Evolutionary conservation across 106 monocot genomes (phyloP), one percentile per base, ranked within the genome.

Genomic region (Dendrobium nobile): DNA sequence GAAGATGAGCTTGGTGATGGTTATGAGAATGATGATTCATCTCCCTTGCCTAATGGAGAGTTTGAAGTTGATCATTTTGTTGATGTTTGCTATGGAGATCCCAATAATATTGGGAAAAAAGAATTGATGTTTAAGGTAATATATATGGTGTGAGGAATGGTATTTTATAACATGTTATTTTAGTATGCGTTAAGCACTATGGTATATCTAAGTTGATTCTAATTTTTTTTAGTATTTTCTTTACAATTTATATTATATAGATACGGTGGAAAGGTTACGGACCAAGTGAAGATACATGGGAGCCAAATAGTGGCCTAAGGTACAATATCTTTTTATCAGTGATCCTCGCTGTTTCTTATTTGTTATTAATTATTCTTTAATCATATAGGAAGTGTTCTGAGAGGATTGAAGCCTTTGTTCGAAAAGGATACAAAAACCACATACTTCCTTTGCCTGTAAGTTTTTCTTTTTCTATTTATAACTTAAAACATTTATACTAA

Each of bases 11-110:
- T 43, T 7, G 83, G 85, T 75, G 83, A 87, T 75, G 86, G 86
- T 17, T 84, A 83, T 13, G 54, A 54, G 4, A 15, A 26, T 76
- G 79, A 73, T 72, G 70, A 82, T 24, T 28, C 41, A 8, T 54
- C 73, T 33, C 31, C 64, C 19, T 56, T 77, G 5, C 31, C 84
- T 1, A 18, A 55, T 16, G 91, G 81, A 0, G 94, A 91, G 31
- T 98, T 91, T 84, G 98, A 89, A 16, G 98, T 98, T 9, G 88
- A 48, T 22, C 84, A 83, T 17, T 40, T 98, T 19, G 18, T 95
- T n/a, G 94, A 84, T 2, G 90, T 98, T 20, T 91, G 98, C 37
- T 92, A 92, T 79, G 95, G 94, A 0, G 92, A 95, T 81, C 90
- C 92, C 13, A 47, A 65, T 15, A 78, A 80, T 15, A 77, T 54